A percentile compares a stretch with the other conserved stretches of the same genome.
These are phyloP conservation scores for Centella asiatica DNA, from an alignment of 129 eudicot genomes.

Conservation along the genomic window DNA sequence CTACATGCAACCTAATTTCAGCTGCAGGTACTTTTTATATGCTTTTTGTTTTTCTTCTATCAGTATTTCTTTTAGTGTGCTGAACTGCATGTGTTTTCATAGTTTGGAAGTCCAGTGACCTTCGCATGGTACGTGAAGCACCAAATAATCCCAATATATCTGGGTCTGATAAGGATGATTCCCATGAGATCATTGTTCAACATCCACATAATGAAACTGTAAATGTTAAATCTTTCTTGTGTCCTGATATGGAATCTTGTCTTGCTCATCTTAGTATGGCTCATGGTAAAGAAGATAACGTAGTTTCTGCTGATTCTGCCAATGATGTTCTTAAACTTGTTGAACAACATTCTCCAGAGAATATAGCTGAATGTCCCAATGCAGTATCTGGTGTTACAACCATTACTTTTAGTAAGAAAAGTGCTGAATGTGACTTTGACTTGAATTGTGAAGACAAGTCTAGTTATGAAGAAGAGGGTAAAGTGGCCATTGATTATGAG, in stretches of 20 bases:
- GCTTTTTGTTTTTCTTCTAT: background rate
- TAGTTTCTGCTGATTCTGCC: background rate
- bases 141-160: background rate
- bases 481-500: slow-evolving; percentile 7
- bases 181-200: slow-evolving; percentile 6
- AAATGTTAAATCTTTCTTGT: slow-evolving; percentile 5
- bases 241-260: background rate
- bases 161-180: slow-evolving; percentile 1
- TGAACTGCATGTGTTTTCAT: background rate
- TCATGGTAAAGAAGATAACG: background rate
- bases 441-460: slow-evolving; percentile 10
- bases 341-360: background rate
- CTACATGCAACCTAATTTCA: slow-evolving; percentile 11
- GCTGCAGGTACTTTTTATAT: slow-evolving; percentile 31
- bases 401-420: slow-evolving; percentile 8
- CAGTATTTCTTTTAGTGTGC: background rate
- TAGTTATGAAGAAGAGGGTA: background rate
- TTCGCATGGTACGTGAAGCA: background rate
- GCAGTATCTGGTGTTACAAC: slow-evolving; percentile 8
- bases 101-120: background rate
- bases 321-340: background rate
- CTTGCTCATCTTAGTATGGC: background rate
- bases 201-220: background rate
- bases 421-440: background rate
- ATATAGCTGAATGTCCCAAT: background rate